phyloP scores from a whole-genome alignment of 257 asterid genomes.

The Solanum corneliomulleri region DNA sequence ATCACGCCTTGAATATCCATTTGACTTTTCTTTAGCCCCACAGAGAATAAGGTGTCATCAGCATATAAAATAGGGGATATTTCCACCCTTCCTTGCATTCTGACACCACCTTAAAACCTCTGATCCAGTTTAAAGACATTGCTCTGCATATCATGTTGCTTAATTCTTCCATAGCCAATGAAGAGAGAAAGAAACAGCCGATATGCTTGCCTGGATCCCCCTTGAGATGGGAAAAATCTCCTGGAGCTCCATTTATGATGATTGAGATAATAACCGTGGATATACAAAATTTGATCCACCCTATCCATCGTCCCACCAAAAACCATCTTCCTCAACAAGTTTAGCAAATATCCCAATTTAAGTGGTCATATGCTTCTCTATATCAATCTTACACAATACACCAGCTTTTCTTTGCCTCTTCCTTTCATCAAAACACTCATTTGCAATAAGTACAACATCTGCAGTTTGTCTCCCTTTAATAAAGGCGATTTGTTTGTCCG shows the following conservation, averaged over 20 bases:
- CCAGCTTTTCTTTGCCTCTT: not conserved
- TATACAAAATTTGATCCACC: not conserved
- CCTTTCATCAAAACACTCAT: not conserved
- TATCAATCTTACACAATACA: not conserved
- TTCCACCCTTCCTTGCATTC: not conserved
- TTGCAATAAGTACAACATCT: not conserved
- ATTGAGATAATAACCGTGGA: not conserved
- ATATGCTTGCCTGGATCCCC: not conserved
- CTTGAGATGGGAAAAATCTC: not conserved
- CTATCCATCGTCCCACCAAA: not conserved
- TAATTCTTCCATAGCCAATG: not conserved
- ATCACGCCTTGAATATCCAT: not conserved
- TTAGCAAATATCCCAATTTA: not conserved
- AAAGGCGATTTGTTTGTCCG: not conserved
- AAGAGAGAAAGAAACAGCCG: not conserved
- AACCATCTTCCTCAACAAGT: not conserved
- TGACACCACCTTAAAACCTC: not conserved
- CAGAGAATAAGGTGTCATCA: not conserved
- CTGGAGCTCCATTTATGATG: not conserved
- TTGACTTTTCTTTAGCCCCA: not conserved
- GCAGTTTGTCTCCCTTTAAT: not conserved
- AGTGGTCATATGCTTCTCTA: not conserved
- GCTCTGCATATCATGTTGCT: not conserved
- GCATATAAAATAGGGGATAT: not conserved
- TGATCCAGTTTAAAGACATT: not conserved